A percentile compares a stretch with the other conserved stretches of the same genome.
phyloP scores from a whole-genome alignment of 192 early-diverging fungal species.

The Coemansia sp. region DNA sequence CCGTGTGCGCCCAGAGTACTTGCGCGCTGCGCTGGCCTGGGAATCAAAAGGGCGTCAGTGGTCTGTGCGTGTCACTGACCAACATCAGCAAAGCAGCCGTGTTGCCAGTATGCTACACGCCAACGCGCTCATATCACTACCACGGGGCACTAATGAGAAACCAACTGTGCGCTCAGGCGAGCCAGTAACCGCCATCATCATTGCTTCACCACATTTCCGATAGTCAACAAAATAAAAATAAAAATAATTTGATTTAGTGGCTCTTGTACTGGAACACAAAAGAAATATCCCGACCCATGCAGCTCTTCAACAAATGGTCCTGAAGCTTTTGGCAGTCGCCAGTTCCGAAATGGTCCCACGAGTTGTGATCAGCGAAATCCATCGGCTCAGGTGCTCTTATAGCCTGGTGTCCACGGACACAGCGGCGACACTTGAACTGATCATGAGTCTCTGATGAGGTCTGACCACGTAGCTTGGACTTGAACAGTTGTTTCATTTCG shows the following conservation, averaged over 20 bases:
- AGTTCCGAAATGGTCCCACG: constrained; percentile 77
- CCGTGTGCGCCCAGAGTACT: constrained; percentile 35
- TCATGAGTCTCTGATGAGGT: constrained; percentile 90
- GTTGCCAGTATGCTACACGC: constrained; percentile 76
- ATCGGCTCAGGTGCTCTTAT: constrained; percentile 64
- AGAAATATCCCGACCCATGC: constrained; percentile 67
- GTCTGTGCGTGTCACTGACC: constrained; percentile 60
- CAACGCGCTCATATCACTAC: constrained; percentile 80
- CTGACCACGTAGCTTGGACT: constrained; percentile 65
- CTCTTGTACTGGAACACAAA: constrained; percentile 83
- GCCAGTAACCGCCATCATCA: constrained; percentile 28
- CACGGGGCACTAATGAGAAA: constrained; percentile 48
- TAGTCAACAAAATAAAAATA: not conserved
- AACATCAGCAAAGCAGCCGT: constrained; percentile 78
- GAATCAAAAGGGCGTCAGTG: constrained; percentile 28
- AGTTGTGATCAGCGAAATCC: constrained; percentile 79
- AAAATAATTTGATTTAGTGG: constrained; percentile 36
- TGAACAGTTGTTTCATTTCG: constrained; percentile 88
- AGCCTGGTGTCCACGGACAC: constrained; percentile 80
- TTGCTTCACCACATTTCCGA: constrained; percentile 18
- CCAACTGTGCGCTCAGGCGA: constrained; percentile 17
- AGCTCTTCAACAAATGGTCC: constrained; percentile 65
- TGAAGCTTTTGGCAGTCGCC: constrained; percentile 60
- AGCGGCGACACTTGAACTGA: constrained; percentile 94
- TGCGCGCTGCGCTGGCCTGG: constrained; percentile 33